Evolutionary conservation across 805 yeast species (phyloP), one percentile per base, ranked within the genome.

Genomic region (Millerago galiae): DNA sequence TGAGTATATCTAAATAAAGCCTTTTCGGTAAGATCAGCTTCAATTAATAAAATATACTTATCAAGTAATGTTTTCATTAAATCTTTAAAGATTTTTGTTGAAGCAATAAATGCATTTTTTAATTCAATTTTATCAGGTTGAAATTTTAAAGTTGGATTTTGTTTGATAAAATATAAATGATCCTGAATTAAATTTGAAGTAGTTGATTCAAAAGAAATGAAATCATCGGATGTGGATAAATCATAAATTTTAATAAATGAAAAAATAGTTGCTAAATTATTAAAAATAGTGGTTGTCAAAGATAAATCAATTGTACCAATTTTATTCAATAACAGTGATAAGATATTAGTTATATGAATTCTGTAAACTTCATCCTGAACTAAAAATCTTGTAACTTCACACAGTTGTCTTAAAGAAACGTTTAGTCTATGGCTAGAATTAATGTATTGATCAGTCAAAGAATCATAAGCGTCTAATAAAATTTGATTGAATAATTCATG

Each of bases 291-390:
- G 13, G 79, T 69, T 0, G 96, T 81, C 56, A 90, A 77, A 12
- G 69, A 71, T 38, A 88, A 70, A 60, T 93, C 99, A 58, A 90
- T 93, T 1, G 90, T 76, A 58, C 93, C 98, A 25, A 93, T 79
- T 26, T 93, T 96, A 0, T 89, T 85, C 8, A 89, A 59, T 2
- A 81, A 66, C 60, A 87, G 70, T 24, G 80, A 75, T 32, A 90
- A 58, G 13, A 93, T 66, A 41, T 95, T 75, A 0, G 95, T 77
- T 11, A 88, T 65, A 54, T 93, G 99, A 11, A 86, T 79, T 35
- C 96, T 67, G 56, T 74, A 87, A 2, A 78, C 61, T 1, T 82
- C 82, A 2, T 75, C 69, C 7, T 65, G 57, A 0, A 83, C 80
- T 70, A 93, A 76, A 46, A 74, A 80, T 42, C 95, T 71, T 1